A percentile compares a stretch with the other conserved stretches of the same genome.
phyloP scores from a whole-genome alignment of 1,284 basidiomycete species.

The Amylostereum chailletii region DNA sequence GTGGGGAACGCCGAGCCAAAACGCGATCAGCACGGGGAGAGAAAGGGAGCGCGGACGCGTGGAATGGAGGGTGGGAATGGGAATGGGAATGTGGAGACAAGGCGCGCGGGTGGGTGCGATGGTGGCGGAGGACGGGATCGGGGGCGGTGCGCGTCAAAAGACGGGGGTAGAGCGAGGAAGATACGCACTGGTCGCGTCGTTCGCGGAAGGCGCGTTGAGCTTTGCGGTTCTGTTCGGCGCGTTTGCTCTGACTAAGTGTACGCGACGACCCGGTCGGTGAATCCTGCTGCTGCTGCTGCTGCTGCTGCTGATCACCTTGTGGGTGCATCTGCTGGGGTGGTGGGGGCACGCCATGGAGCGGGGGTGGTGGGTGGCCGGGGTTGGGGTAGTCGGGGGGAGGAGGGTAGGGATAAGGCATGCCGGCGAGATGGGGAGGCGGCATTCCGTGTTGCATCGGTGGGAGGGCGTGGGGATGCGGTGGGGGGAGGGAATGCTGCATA shows the following conservation, averaged over 20 bases:
- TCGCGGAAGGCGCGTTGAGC: conserved; percentile 81
- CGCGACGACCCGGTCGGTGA: conserved; percentile 30
- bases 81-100: neutral
- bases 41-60: neutral
- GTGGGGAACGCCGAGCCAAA: neutral
- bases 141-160: conserved; percentile 4
- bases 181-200: conserved; percentile 72
- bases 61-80: neutral
- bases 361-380: conserved; percentile 16
- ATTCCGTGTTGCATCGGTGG: conserved; percentile 6
- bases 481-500: conserved; percentile 22
- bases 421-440: conserved; percentile 8
- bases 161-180: neutral
- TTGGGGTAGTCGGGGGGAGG: conserved; percentile 15
- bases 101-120: neutral
- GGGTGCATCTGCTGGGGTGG: conserved; percentile 22
- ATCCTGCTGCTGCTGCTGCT: conserved; percentile 21
- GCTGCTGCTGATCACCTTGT: conserved; percentile 15
- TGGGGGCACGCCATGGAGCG: conserved; percentile 19
- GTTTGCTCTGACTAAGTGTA: conserved; percentile 65
- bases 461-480: conserved; percentile 11
- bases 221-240: conserved; percentile 81
- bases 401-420: conserved; percentile 29
- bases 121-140: neutral
- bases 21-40: conserved; percentile 4